A percentile compares a stretch with the other conserved stretches of the same genome.
phyloP scores from a whole-genome alignment of 331 rosid genomes.

The Ulmus americana region DNA sequence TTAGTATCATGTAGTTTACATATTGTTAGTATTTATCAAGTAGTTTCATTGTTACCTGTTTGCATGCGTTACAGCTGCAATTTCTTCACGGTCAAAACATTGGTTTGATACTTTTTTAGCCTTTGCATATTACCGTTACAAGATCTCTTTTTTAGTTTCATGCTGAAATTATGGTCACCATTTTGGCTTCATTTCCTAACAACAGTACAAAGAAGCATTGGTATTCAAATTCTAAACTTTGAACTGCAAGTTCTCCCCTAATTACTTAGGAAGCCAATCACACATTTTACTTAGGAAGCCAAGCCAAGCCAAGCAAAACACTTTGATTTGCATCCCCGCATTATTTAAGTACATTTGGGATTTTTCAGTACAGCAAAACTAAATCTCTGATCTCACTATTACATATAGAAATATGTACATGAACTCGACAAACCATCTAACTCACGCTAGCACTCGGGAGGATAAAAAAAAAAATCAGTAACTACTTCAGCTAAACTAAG shows the following conservation, averaged over 20 bases:
- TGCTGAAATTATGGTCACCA: not conserved
- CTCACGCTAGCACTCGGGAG: conserved; percentile 24
- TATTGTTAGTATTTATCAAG: no score
- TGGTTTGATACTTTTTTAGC: no score
- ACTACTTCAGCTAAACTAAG: conserved; percentile 17
- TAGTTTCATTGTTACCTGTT: no score
- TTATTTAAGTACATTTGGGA: conserved; percentile 52
- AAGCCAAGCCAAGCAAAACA: conserved; percentile 11
- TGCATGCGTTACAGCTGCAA: no score
- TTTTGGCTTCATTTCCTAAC: not conserved
- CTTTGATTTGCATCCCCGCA: conserved; percentile 31
- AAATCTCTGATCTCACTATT: conserved; percentile 40
- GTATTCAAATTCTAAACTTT: not conserved
- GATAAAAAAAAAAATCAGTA: conserved; percentile 13
- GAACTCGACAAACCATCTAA: conserved; percentile 42
- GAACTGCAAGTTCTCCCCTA: not conserved
- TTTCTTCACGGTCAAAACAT: no score
- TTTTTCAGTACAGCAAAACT: conserved; percentile 31
- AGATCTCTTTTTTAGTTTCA: no score
- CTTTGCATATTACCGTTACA: no score
- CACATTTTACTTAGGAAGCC: not conserved
- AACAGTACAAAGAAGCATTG: not conserved
- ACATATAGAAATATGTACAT: conserved; percentile 47
- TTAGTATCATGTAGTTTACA: no score
- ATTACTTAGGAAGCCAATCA: not conserved